phyloP scores from a whole-genome alignment of 1,284 basidiomycete genomes.

The Puccinia hordei region DNA sequence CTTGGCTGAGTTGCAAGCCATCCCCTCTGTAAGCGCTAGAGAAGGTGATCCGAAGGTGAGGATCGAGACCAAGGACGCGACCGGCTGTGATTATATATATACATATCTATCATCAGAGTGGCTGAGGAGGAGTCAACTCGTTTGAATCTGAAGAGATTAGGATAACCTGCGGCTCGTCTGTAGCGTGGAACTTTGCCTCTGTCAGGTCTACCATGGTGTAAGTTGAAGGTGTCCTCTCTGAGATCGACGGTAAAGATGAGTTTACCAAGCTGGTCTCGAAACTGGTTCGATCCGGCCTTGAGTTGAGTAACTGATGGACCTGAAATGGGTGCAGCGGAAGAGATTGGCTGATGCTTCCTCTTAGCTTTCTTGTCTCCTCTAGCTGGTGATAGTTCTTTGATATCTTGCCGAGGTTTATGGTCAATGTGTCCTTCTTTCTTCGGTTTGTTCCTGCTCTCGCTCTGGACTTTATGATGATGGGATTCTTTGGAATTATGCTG shows the following conservation, averaged over 20 bases:
- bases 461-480: not conserved
- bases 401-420: not conserved
- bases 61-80: slow-evolving; percentile 25
- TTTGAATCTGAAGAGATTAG: not conserved
- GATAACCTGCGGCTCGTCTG: slow-evolving; percentile 32
- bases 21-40: slow-evolving; percentile 38
- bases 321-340: not conserved
- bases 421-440: not conserved
- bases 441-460: not conserved
- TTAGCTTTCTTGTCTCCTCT: not conserved
- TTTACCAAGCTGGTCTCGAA: slow-evolving; percentile 5
- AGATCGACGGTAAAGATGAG: slow-evolving; percentile 31
- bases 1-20: slow-evolving; percentile 34
- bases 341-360: not conserved
- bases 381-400: too few species aligned
- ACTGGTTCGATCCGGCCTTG: not conserved
- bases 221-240: slow-evolving; percentile 43
- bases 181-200: slow-evolving; percentile 39
- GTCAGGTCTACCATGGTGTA: slow-evolving; percentile 36
- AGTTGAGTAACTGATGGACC: not conserved
- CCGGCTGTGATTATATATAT: slow-evolving; percentile 16
- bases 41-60: slow-evolving; percentile 27
- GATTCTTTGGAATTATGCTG: not conserved
- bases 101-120: not conserved
- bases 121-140: not conserved